A percentile compares a stretch with the other conserved stretches of the same genome.
Conservation (phyloP, 139 green algal species). For the Chlorella sp. region DNA sequence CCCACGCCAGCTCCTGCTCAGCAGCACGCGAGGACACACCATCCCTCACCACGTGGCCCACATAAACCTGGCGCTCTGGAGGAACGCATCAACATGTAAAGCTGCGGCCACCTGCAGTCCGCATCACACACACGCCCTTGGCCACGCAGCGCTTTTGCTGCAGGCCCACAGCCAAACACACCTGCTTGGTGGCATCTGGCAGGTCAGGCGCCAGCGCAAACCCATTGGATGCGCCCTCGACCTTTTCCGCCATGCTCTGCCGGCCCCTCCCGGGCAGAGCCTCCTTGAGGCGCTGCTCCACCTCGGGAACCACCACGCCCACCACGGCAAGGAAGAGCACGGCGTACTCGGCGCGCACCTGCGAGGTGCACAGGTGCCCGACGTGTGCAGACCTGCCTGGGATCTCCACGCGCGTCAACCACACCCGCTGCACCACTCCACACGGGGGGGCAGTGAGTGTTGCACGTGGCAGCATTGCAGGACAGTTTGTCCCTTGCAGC, state of each 20-base stretch:
- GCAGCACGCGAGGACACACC: neutral
- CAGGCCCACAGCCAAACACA: no score
- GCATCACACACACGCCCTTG: neutral
- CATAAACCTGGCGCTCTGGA: neutral
- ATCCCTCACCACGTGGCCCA: neutral
- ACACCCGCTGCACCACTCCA: no score
- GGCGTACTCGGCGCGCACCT: conserved; percentile 63
- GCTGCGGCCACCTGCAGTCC: neutral
- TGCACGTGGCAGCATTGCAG: no score
- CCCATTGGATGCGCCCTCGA: conserved; percentile 42
- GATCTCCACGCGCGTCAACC: no score
- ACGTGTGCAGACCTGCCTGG: no score
- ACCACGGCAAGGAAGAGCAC: conserved; percentile 51
- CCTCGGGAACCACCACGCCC: conserved; percentile 50
- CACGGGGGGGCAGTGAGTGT: no score
- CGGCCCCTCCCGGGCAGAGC: conserved; percentile 53
- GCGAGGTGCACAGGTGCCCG: no score
- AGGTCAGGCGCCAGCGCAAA: conserved; percentile 35
- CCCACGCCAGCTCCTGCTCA: conserved; percentile 74
- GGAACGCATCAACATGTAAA: neutral
- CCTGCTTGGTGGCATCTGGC: conserved; percentile 28
- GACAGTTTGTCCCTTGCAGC: no score
- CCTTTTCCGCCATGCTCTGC: conserved; percentile 17
- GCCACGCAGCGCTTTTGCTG: no score
- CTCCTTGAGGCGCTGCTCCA: conserved; percentile 66